A percentile compares a stretch with the other conserved stretches of the same genome.
phyloP scores from a whole-genome alignment of 371 early-diverging fungal genomes.

The Actinomucor elegans region DNA sequence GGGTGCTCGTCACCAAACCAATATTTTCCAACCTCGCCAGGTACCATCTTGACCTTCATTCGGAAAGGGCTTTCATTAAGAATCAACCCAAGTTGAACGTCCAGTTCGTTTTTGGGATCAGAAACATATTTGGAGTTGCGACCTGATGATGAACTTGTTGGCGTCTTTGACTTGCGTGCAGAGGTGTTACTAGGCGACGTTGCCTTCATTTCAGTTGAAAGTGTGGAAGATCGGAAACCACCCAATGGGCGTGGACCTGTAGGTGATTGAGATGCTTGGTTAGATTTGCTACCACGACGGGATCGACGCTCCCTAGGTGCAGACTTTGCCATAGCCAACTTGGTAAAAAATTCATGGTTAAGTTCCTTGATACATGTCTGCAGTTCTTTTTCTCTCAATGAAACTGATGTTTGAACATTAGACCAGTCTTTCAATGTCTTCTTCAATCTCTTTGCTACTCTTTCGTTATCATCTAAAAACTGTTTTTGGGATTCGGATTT shows the following conservation, averaged over 20 bases:
- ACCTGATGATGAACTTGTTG: not conserved
- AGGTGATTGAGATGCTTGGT: not conserved
- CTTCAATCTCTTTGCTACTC: slow-evolving; percentile 47
- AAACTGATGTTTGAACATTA: slow-evolving; percentile 27
- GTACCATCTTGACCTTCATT: slow-evolving; percentile 43
- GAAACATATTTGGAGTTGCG: slow-evolving; percentile 25
- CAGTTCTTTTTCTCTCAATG: slow-evolving; percentile 36
- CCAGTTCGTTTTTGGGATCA: slow-evolving; percentile 49
- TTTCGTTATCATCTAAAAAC: slow-evolving; percentile 42
- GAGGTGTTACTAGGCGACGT: slow-evolving; percentile 1
- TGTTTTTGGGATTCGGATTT: slow-evolving; percentile 42
- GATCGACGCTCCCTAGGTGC: slow-evolving; percentile 12
- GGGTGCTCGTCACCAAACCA: slow-evolving; percentile 77
- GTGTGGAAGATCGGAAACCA: slow-evolving; percentile 21
- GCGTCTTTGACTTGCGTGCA: slow-evolving; percentile 9
- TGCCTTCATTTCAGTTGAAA: slow-evolving; percentile 28
- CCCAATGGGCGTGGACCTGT: slow-evolving; percentile 4
- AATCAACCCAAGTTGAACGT: slow-evolving; percentile 53
- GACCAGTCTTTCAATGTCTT: slow-evolving; percentile 49
- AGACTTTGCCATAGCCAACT: slow-evolving; percentile 42
- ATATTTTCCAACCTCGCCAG: slow-evolving; percentile 65
- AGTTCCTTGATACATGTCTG: slow-evolving; percentile 41
- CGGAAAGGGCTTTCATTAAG: slow-evolving; percentile 57
- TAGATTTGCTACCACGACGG: slow-evolving; percentile 1
- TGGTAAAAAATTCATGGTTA: slow-evolving; percentile 49